Evolutionary conservation across 2,329 filamentous ascomycete species (phyloP).

Genomic region (Metarhizium album): DNA sequence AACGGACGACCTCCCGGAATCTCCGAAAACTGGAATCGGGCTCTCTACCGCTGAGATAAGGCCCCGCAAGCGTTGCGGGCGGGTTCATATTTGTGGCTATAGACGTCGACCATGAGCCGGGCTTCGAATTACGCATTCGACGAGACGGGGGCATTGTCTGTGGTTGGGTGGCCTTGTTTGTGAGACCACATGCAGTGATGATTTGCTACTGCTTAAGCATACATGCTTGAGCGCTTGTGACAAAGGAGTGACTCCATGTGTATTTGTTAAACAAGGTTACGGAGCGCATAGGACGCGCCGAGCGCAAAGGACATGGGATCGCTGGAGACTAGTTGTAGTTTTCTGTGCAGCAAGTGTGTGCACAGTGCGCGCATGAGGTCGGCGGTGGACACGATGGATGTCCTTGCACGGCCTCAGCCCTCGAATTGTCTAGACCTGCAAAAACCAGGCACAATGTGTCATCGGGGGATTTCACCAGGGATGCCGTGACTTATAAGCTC

Average conservation of each 20-base stretch:
- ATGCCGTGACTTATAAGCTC: too few species aligned
- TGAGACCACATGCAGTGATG: too few species aligned
- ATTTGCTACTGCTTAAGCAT: too few species aligned
- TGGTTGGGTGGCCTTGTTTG: not conserved
- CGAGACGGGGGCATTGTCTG: not conserved
- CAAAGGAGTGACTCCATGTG: too few species aligned
- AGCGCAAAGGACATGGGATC: too few species aligned
- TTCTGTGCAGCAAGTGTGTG: not conserved
- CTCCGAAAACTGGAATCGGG: conserved; percentile 6
- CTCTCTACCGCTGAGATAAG: conserved; percentile 9
- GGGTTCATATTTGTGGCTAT: not conserved
- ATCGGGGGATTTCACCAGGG: too few species aligned
- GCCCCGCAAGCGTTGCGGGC: not conserved
- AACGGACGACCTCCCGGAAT: conserved; percentile 8
- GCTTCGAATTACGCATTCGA: not conserved
- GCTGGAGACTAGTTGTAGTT: not conserved
- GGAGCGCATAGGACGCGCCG: too few species aligned
- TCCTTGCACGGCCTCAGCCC: too few species aligned
- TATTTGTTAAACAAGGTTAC: too few species aligned
- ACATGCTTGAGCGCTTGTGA: too few species aligned
- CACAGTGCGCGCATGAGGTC: not conserved
- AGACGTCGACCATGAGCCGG: not conserved
- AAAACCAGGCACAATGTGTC: too few species aligned
- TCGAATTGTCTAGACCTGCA: too few species aligned
- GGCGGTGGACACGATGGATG: not conserved